These are phyloP conservation scores for Medicago ruthenica DNA, from an alignment of 306 rosid genomes.

Conservation along the genomic window DNA sequence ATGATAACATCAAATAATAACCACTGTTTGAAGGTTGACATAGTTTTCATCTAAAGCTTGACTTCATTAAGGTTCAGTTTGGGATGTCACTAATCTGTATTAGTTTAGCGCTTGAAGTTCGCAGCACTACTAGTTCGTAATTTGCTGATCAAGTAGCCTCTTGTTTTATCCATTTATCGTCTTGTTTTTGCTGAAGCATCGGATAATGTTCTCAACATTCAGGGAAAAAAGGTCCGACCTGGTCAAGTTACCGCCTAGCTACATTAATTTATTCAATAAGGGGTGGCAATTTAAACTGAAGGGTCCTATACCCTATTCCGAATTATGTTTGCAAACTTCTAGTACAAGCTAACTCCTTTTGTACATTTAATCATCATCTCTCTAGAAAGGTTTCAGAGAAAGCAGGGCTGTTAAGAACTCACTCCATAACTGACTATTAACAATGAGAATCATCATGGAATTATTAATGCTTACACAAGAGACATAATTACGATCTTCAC, in stretches of 20 bases:
- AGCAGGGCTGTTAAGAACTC: not conserved
- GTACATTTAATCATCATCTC: slow-evolving; percentile 1
- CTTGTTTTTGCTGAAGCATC: not conserved
- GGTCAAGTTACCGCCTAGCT: not conserved
- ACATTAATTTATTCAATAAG: slow-evolving; percentile 4
- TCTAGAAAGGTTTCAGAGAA: slow-evolving; percentile 19
- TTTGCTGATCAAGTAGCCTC: not conserved
- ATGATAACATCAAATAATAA: not conserved
- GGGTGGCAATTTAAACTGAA: not conserved
- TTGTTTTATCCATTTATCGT: slow-evolving; percentile 7
- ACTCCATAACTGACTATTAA: slow-evolving; percentile 14
- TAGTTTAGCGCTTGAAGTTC: slow-evolving; percentile 20
- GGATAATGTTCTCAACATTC: not conserved
- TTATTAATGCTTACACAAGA: slow-evolving; percentile 3
- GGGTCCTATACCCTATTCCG: not conserved
- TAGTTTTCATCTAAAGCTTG: not conserved
- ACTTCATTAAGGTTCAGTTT: not conserved
- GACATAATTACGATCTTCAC: slow-evolving; percentile 4
- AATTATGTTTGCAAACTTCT: not conserved
- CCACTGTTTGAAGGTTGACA: not conserved
- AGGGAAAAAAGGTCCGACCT: slow-evolving; percentile 12
- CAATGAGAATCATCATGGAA: slow-evolving; percentile 5
- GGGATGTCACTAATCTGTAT: not conserved
- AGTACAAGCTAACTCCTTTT: slow-evolving; percentile 10
- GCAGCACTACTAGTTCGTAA: not conserved